phyloP scores from a whole-genome alignment of 805 yeast species.

The Tanozyma kutaoensis region DNA sequence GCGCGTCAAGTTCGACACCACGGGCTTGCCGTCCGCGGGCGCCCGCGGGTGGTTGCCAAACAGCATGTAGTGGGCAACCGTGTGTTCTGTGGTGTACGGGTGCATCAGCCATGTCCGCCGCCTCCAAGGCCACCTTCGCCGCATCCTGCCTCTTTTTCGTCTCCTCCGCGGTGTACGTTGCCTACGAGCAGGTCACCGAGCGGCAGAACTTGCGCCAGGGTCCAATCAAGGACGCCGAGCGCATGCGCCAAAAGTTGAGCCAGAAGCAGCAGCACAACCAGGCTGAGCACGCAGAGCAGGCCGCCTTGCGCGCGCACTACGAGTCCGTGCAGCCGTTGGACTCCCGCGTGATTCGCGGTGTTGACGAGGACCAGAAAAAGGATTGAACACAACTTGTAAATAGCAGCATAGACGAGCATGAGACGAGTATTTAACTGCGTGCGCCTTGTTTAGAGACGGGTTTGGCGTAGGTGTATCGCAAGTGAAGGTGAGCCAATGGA shows the following conservation, averaged over 20 bases:
- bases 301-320: conserved; percentile 41
- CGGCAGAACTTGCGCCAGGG: conserved; percentile 67
- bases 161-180: conserved; percentile 55
- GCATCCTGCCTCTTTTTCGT: conserved; percentile 40
- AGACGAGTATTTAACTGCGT: too few species aligned
- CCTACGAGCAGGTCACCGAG: conserved; percentile 55
- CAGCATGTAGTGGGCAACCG: too few species aligned
- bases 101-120: conserved; percentile 70
- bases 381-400: too few species aligned
- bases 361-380: too few species aligned
- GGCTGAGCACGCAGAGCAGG: conserved; percentile 54
- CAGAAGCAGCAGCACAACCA: conserved; percentile 34
- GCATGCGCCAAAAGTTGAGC: conserved; percentile 21
- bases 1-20: conserved; percentile 20
- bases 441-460: too few species aligned
- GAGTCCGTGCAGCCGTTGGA: conserved; percentile 51
- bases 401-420: too few species aligned
- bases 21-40: too few species aligned
- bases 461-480: too few species aligned
- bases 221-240: conserved; percentile 69
- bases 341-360: too few species aligned
- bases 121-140: conserved; percentile 65
- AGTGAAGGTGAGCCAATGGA: too few species aligned
- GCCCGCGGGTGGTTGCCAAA: too few species aligned
- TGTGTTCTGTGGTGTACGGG: too few species aligned